Evolutionary conservation across 441 rosid genomes (phyloP), one percentile per base, ranked within the genome.

Genomic region (Lepidium campestre): DNA sequence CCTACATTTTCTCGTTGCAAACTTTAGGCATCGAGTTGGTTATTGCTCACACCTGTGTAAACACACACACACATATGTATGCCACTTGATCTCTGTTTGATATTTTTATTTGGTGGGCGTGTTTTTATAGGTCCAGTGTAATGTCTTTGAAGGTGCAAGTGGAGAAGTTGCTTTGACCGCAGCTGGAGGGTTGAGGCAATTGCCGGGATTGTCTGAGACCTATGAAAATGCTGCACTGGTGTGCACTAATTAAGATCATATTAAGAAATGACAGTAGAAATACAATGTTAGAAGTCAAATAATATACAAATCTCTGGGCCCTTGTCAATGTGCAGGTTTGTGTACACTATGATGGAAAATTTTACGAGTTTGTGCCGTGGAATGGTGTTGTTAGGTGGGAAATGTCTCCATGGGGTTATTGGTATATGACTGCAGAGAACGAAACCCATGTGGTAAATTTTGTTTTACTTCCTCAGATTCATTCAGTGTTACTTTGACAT

Each of bases 301-400:
- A 59, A 22, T 47, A 23, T 39, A 22, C 17, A 34, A 44, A 18
- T 52, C 56, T 65, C 27, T 50, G 42, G 13, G 34, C 12, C 14
- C 31, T 52, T 63, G 54, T 47, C 23, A 31, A 53, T 61, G 53
- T 70, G 81, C 87, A 93, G 97, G 75, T 93, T 78, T 95, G 99
- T 74, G 91, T 93, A 41, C 99, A 93, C 67, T 83, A 83, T 71
- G 86, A 72, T 74, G 99, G 96, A 45, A 68, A 72, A 19, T 78
- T 93, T 57, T 87, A 81, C 61, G 97, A 93, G 82, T 93, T 93
- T 83, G 97, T 91, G 64, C 97, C 99, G 13, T 93, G 97, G 97
- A 86, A 84, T 40, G 92, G 91, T 62, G 78, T 78, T 76, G 75
- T 93, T 34, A 78, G 54, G 36, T 93, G 96, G 96, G 96, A 93